Conservation (phyloP, 2,329 filamentous ascomycete genomes). For the Echinosphaeria canescens region DNA sequence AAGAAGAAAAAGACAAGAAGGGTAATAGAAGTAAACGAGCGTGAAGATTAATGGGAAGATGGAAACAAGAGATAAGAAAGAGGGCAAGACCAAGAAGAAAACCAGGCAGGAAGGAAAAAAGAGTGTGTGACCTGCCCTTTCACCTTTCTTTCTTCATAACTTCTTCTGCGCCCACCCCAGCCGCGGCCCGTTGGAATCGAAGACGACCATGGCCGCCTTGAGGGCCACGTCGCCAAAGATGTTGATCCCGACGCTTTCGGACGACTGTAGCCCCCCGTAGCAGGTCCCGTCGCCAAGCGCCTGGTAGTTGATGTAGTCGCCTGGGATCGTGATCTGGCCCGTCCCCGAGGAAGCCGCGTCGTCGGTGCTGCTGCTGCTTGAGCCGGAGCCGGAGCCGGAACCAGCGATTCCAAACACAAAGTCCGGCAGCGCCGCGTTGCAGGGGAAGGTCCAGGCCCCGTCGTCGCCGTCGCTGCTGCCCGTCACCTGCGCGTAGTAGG, state of each 20-base stretch:
- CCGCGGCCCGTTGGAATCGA: slow-evolving; percentile 7
- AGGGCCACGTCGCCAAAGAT: slow-evolving; percentile 9
- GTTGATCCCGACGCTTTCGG: slow-evolving; percentile 6
- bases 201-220: slow-evolving; percentile 9
- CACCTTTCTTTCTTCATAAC: no score
- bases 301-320: slow-evolving; percentile 14
- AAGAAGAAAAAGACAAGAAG: no score
- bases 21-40: no score
- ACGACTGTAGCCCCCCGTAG: slow-evolving; percentile 2
- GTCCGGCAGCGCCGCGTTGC: slow-evolving; percentile 11
- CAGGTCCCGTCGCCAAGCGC: no score
- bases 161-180: slow-evolving; percentile 7
- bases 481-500: slow-evolving; percentile 15
- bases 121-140: no score
- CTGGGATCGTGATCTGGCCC: slow-evolving; percentile 4
- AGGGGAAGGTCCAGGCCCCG: slow-evolving; percentile 15
- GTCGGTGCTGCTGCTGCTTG: no score
- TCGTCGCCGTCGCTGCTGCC: slow-evolving; percentile 11
- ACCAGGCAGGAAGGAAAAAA: no score
- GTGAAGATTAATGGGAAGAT: no score
- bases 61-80: no score
- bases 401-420: slow-evolving; percentile 13
- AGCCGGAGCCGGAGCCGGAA: no score
- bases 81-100: no score
- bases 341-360: no score